These are phyloP conservation scores for Zymoseptoria passerinii DNA, from an alignment of 2,329 filamentous ascomycete genomes.

Conservation along the genomic window DNA sequence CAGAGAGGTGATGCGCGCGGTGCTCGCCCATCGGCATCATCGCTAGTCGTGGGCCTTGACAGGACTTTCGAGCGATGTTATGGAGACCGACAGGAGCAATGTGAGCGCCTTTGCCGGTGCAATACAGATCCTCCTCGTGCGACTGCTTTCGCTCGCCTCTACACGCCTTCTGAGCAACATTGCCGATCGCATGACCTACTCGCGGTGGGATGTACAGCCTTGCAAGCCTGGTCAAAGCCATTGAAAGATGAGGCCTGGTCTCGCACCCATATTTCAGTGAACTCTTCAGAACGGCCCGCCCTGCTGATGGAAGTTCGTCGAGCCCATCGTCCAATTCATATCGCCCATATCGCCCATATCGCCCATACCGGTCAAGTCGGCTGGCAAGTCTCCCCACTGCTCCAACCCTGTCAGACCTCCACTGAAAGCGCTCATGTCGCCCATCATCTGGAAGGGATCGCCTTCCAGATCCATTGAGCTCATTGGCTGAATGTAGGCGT, in stretches of 20 bases:
- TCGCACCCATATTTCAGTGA: not conserved
- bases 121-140: too few species aligned
- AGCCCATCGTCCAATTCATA: not conserved
- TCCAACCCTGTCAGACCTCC: slow-evolving; percentile 21
- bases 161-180: too few species aligned
- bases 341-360: slow-evolving; percentile 1
- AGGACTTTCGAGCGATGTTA: too few species aligned
- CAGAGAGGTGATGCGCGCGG: too few species aligned
- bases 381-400: slow-evolving; percentile 16
- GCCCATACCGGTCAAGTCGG: slow-evolving; percentile 4
- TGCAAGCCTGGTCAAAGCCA: not conserved
- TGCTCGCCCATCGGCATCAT: too few species aligned
- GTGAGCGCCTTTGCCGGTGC: too few species aligned
- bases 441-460: slow-evolving; percentile 16
- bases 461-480: slow-evolving; percentile 17
- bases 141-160: too few species aligned
- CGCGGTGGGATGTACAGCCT: not conserved
- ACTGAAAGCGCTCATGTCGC: slow-evolving; percentile 15
- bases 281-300: not conserved
- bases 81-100: too few species aligned
- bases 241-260: not conserved
- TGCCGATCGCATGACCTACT: not conserved
- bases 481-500: not conserved
- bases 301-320: not conserved
- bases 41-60: too few species aligned